Base-by-base conservation (phyloP, 352 stramenopile genomes). In the Nothophytophthora sp. region DNA sequence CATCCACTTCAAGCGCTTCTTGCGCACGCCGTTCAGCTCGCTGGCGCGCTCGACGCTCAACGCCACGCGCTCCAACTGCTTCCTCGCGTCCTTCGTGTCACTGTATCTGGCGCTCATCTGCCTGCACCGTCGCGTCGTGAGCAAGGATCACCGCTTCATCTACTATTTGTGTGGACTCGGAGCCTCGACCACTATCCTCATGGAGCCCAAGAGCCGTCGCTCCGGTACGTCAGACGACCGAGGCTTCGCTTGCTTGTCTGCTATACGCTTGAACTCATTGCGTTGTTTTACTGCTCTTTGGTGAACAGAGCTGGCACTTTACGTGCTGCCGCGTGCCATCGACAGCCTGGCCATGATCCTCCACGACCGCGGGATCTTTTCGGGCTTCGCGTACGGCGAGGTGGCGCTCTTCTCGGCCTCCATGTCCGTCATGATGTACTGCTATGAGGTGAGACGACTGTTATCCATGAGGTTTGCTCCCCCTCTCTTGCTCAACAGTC, bases 401-500 rank as follows among this genome's bases (percentile, higher is more conserved):
- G 69, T 91, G 25, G 63, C 78, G 37, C 67, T 94, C 32, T 94
- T 92, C 45, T 80, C 81, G 22, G 63, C 64, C 11, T 94, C 81
- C 8, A 94, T 92, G 81, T 67, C 75, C 8, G 63, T 83, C 36
- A 85, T 94, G 61, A 92, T 92, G 84, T 88, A 86, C 60, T 89
- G 67, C 50, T 94, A 91, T 46, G 81, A 94, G 81, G 79, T 88
- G 63, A 50, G 57, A 33, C 28, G 6, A 3, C 30, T 35, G 12
- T 2, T 22, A 1, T 16, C 10, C 15, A 20, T 28, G 16, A 13
- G 22, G 13, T 39, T 28, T 48, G 16, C 1, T 33, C 3, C 25
- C 24, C 7, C 47, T 25, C 15, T 18, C 9, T 45, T 12, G n/a
- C 30, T 47, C 2, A 20, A 15, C 23, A 20, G 11, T 15, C 42